Evolutionary conservation across 805 yeast genomes (phyloP), one percentile per base, ranked within the genome.

Genomic region (Alloascoidea africana): DNA sequence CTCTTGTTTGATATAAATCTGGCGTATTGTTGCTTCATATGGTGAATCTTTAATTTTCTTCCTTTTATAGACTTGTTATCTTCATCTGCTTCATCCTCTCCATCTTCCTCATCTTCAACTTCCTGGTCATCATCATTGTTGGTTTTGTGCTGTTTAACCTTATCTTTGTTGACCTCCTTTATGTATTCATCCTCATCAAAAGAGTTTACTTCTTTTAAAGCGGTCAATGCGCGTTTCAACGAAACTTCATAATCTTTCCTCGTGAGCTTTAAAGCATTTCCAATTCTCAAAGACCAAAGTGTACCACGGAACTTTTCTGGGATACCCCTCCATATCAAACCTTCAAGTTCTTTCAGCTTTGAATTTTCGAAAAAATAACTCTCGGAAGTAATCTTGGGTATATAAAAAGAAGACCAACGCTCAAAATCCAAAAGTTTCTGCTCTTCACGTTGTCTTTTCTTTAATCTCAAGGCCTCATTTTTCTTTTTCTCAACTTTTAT

Each of bases 301-400:
- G 52, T 50, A 3, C 58, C 51, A 34, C 86, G 56, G 4, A 62
- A 46, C 15, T 48, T 48, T 14, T 46, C 27, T 1, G 80, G 75
- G 2, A 74, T 48, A 3, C 76, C 76, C 27, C 76, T 54, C 79
- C 79, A 73, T 70, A 75, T 70, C 19, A 73, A 51, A 8, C n/a
- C 30, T 8, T 23, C n/a, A n/a, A n/a, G n/a, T n/a, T n/a, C n/a
- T 8, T 8, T 23, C n/a, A 23, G n/a, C 8, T 23, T n/a, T 8
- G 30, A 23, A 8, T 8, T 8, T 23, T 8, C n/a, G n/a, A 23
- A 23, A 23, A 8, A 23, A 23, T 8, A 23, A 23, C n/a, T 23
- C 8, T 23, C n/a, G n/a, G 8, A 8, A 8, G 8, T 23, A 23
- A 23, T 23, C 30, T 8, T 23, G n/a, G 8, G 8, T 8, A 23